Conservation (phyloP, 768 basidiomycete species). For the Collybiopsis luxurians region DNA sequence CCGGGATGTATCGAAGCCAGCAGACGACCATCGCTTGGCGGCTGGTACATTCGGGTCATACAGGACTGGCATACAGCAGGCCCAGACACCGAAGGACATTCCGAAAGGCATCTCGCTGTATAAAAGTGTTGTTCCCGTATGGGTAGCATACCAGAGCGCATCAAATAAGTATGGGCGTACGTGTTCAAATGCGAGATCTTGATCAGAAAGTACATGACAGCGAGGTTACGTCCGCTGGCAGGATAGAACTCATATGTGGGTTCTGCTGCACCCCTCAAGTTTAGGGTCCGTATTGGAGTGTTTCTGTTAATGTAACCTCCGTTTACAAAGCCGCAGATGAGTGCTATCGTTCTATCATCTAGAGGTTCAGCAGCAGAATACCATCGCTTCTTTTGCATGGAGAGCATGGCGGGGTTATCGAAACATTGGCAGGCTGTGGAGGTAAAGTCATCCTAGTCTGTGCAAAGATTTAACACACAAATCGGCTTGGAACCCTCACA, state of each 20-base stretch:
- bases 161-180: conserved; percentile 71
- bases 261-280: conserved; percentile 67
- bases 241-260: conserved; percentile 86
- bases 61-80: conserved; percentile 77
- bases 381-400: conserved; percentile 73
- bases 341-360: conserved; percentile 71
- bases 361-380: conserved; percentile 75
- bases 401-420: conserved; percentile 57
- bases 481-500: conserved; percentile 80
- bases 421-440: conserved; percentile 65
- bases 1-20: conserved; percentile 58
- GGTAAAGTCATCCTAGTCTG: conserved; percentile 40
- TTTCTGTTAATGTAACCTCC: conserved; percentile 83
- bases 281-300: conserved; percentile 59
- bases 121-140: conserved; percentile 44
- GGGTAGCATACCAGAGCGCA: conserved; percentile 70
- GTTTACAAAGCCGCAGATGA: conserved; percentile 79
- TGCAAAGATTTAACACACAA: conserved; percentile 80
- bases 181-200: conserved; percentile 75
- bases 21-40: conserved; percentile 74
- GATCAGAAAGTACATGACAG: conserved; percentile 64
- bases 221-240: conserved; percentile 42
- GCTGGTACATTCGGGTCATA: conserved; percentile 74
- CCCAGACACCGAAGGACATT: conserved; percentile 73
- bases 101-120: conserved; percentile 62